Base-by-base conservation (phyloP, 164 flowering plant genomes). In the Euptelea pleiosperma region DNA sequence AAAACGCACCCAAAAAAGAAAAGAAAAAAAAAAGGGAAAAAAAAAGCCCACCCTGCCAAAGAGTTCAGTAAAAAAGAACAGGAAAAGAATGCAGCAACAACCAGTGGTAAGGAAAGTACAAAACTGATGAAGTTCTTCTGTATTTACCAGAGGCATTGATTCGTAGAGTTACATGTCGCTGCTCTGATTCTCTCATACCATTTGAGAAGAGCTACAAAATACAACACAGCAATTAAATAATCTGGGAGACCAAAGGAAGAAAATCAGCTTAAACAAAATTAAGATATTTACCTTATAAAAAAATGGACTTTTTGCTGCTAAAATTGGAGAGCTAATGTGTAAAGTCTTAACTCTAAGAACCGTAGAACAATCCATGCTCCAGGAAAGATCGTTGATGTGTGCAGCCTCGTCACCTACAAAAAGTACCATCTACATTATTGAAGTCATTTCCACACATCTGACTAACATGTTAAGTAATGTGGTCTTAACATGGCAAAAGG, bases 301-400 rank as follows among this genome's bases (percentile, higher is more conserved):
- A 62, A 91, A 94, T 15, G 99, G 99, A 69, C 99, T 94, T 72
- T 89, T 94, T 41, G 98, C 98, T 19, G 99, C 99, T 67, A 94
- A 75, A 61, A 94, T 91, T 26, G 99, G 96, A 71, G 98, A 91
- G 56, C 96, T 94, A 15, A 94, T 91, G 66, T 94, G 96, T 48
- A 94, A 57, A 19, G 84, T 83, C 71, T 73, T 78, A 57, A 91
- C 86, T 77, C 77, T 82, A 33, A 87, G 44, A 60, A 87, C 86
- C 18, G 81, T 73, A 24, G 96, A 78, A 74, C 76, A 79, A 55
- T 86, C 97, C 90, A 83, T 82, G 62, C 85, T 79, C 87, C 94
- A 81, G 49, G 74, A 72, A 40, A 81, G 78, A 60, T 87, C 93
- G 77, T 77, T 79, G 71, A 78, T 72, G 40, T 74, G 61, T 41